Conservation (phyloP, 2,329 filamentous ascomycete species). For the Beauveria sp. region DNA sequence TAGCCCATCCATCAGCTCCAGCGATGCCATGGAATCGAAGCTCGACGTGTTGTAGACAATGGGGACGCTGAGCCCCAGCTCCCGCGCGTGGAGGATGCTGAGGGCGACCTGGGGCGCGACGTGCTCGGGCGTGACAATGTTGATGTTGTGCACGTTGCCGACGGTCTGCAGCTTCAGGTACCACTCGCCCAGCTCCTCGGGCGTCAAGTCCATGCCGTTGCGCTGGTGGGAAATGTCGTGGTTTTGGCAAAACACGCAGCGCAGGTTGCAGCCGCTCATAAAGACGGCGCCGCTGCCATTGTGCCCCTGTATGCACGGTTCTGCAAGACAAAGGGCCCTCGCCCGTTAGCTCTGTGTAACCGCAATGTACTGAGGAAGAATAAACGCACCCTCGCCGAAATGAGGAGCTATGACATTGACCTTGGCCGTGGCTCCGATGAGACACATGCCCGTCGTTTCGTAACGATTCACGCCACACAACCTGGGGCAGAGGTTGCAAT, state of each 20-base stretch:
- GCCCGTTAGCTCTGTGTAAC: not conserved
- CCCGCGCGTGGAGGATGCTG: slow-evolving; percentile 64
- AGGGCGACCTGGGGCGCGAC: slow-evolving; percentile 77
- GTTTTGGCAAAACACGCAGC: slow-evolving; percentile 76
- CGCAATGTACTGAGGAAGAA: too few species aligned
- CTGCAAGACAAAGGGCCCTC: slow-evolving; percentile 24
- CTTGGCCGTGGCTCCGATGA: slow-evolving; percentile 69
- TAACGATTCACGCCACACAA: slow-evolving; percentile 75
- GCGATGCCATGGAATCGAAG: slow-evolving; percentile 67
- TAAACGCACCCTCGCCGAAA: slow-evolving; percentile 59
- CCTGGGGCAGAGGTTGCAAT: slow-evolving; percentile 76
- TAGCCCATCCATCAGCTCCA: slow-evolving; percentile 67
- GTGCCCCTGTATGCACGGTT: slow-evolving; percentile 77
- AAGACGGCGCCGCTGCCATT: slow-evolving; percentile 75
- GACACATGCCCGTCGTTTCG: slow-evolving; percentile 67
- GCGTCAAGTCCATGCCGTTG: slow-evolving; percentile 73
- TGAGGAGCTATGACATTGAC: slow-evolving; percentile 82
- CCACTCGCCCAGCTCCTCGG: slow-evolving; percentile 74
- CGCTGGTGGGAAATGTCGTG: slow-evolving; percentile 74
- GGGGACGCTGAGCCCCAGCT: slow-evolving; percentile 61
- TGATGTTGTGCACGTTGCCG: slow-evolving; percentile 83
- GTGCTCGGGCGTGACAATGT: slow-evolving; percentile 79
- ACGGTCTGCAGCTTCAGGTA: slow-evolving; percentile 74
- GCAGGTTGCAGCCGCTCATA: slow-evolving; percentile 67
- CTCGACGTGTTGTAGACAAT: slow-evolving; percentile 82